phyloP scores from a whole-genome alignment of 2,329 filamentous ascomycete genomes.

The Cylindrodendrum hubeiense region DNA sequence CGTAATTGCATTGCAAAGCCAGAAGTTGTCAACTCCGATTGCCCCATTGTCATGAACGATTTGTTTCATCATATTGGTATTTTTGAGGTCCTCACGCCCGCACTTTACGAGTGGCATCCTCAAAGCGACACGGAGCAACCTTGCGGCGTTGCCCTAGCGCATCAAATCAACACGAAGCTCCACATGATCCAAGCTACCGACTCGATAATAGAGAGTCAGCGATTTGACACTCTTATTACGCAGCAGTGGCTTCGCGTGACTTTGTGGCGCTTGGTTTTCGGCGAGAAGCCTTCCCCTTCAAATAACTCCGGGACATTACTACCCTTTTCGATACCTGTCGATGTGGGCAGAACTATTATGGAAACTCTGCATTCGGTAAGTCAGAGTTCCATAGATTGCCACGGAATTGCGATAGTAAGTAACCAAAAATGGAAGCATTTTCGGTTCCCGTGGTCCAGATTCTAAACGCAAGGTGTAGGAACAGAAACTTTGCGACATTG shows the following conservation, averaged over 20 bases:
- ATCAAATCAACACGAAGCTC: conserved; percentile 31
- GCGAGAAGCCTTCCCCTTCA: conserved; percentile 18
- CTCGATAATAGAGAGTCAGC: conserved; percentile 40
- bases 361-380: conserved; percentile 31
- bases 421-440: background rate
- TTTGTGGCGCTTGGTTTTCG: conserved; percentile 39
- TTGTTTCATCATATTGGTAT: conserved; percentile 39
- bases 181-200: conserved; percentile 28
- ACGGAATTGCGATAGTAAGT: conserved; percentile 40
- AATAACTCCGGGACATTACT: conserved; percentile 19
- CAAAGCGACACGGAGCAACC: conserved; percentile 17
- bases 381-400: conserved; percentile 37
- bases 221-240: conserved; percentile 40
- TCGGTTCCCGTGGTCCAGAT: background rate
- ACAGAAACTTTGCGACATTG: conserved; percentile 42
- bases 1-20: conserved; percentile 38
- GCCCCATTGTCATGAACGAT: conserved; percentile 40
- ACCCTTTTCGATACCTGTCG: conserved; percentile 30
- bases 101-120: conserved; percentile 39
- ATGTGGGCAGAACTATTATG: conserved; percentile 39
- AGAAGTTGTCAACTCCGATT: conserved; percentile 34
- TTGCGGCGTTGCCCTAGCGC: conserved; percentile 26
- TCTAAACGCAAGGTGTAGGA: conserved; percentile 25
- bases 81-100: conserved; percentile 35
- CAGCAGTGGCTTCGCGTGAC: conserved; percentile 41